Percentiles rank a stretch among this genome's conserved stretches.
Conservation (phyloP, 2,329 filamentous ascomycete genomes). For the Trichoderma breve region DNA sequence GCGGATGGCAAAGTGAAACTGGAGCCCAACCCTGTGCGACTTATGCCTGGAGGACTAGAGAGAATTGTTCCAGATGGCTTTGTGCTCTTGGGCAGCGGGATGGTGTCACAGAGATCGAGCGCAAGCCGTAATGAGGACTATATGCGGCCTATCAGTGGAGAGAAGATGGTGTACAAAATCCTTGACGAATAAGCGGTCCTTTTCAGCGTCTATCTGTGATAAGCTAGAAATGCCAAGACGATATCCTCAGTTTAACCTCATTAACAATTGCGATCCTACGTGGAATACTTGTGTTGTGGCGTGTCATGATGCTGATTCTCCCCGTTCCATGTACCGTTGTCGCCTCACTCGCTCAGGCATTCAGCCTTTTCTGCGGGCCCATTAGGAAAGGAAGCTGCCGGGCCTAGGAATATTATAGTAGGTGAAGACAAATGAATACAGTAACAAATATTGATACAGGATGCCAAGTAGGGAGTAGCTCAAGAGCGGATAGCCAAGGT, state of each 20-base stretch:
- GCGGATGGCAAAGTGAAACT: conserved; percentile 15
- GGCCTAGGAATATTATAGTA: background rate
- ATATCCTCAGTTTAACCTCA: background rate
- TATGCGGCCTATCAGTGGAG: conserved; percentile 40
- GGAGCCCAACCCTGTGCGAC: conserved; percentile 31
- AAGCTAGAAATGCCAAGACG: background rate
- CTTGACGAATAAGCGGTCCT: background rate
- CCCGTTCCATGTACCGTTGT: background rate
- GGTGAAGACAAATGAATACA: background rate
- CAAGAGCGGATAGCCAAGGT: background rate
- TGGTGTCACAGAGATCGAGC: conserved; percentile 27
- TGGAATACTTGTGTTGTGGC: background rate
- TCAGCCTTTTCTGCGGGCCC: background rate
- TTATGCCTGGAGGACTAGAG: conserved; percentile 35
- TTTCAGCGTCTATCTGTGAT: background rate
- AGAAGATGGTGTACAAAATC: conserved; percentile 38
- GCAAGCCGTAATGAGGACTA: conserved; percentile 26
- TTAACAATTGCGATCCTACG: background rate
- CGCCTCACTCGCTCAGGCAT: background rate
- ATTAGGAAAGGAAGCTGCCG: background rate
- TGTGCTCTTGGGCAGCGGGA: conserved; percentile 26
- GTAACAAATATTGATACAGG: background rate
- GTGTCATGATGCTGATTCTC: background rate
- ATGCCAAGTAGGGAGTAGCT: background rate
- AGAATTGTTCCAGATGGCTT: conserved; percentile 31